Base-by-base conservation (phyloP, 78 protist genomes). In the Planoprotostelium fungivorum region DNA sequence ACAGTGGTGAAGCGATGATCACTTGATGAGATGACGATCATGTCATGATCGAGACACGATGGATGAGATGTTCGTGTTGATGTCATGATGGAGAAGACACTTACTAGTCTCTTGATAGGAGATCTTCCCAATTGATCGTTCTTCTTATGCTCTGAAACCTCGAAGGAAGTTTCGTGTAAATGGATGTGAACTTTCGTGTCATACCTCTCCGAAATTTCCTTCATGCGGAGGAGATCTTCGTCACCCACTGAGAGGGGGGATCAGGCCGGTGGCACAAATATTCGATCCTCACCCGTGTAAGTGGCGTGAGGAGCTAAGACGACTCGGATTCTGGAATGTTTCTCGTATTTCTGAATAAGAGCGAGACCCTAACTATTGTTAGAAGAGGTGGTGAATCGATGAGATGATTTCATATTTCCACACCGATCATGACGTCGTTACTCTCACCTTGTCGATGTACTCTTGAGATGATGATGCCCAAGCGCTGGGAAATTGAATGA, bases 161-260 rank as follows among this genome's bases (percentile, higher is more conserved):
- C 96, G 5, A 29, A 63, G n/a, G 87, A 88, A 28, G 96, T 94
- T 86, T 94, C 96, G 85, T 94, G 96, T 36, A 94, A 87, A 92
- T 94, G 96, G 83, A 94, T 94, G 85, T 94, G 94, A 85, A 91
- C 87, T 1, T 34, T 51, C n/a, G 89, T 34, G 0, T 87, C 38
- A 63, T 92, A 86, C 38, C 85, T 51, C 35, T 92, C 89, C 37
- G 94, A 85, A 5, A 92, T 39, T 86, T 92, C 91, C 31, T 86
- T 86, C n/a, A 92, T 91, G 31, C 90, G 36, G 0, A 35, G 9
- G 38, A 87, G 89, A 29, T 87, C 90, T 34, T 88, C 89, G 84
- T 92, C 94, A 38, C 93, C 87, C 63, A 89, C 87, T 89, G 37
- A 10, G 1, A 28, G 39, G 34, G 38, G n/a, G 31, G 31, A 87